Evolutionary conservation across 1,284 basidiomycete genomes (phyloP).

Genomic region (Acaromyces ingoldii): DNA sequence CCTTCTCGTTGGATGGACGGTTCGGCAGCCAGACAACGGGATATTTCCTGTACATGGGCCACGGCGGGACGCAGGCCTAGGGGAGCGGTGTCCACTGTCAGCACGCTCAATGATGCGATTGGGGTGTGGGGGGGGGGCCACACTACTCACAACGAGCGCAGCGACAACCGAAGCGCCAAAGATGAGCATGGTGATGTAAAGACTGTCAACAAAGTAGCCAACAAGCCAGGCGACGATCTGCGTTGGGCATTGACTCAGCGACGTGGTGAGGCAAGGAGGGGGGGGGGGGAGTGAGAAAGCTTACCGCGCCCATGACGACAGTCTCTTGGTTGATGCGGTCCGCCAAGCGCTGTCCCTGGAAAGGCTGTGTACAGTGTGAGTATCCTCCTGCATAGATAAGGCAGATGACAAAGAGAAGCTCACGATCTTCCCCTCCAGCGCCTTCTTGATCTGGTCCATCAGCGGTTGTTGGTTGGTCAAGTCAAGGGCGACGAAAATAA

Average conservation of each 20-base stretch:
- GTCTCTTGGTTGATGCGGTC: slow-evolving; percentile 12
- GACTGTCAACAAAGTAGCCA: slow-evolving; percentile 8
- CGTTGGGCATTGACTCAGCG: not conserved
- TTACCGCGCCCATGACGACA: slow-evolving; percentile 10
- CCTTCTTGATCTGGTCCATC: slow-evolving; percentile 7
- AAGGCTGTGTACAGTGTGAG: not conserved
- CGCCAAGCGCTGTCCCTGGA: slow-evolving; percentile 11
- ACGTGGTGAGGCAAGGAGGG: not conserved
- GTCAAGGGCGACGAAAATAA: too few species aligned
- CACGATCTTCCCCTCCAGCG: slow-evolving; percentile 11
- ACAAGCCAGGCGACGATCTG: slow-evolving; percentile 8
- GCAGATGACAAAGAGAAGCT: not conserved
- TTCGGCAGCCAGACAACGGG: slow-evolving; percentile 8
- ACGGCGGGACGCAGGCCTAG: slow-evolving; percentile 6
- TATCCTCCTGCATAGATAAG: not conserved
- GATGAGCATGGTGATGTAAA: slow-evolving; percentile 8
- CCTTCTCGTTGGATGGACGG: not conserved
- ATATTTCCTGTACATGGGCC: slow-evolving; percentile 5
- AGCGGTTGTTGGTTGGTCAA: too few species aligned
- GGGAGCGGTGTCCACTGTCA: not conserved
- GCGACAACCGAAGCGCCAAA: not conserved
- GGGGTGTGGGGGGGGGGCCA: too few species aligned
- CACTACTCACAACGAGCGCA: slow-evolving; percentile 7
- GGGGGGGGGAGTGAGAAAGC: not conserved
- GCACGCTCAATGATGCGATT: not conserved